phyloP scores from a whole-genome alignment of 441 rosid species.

The Adansonia gregorii region DNA sequence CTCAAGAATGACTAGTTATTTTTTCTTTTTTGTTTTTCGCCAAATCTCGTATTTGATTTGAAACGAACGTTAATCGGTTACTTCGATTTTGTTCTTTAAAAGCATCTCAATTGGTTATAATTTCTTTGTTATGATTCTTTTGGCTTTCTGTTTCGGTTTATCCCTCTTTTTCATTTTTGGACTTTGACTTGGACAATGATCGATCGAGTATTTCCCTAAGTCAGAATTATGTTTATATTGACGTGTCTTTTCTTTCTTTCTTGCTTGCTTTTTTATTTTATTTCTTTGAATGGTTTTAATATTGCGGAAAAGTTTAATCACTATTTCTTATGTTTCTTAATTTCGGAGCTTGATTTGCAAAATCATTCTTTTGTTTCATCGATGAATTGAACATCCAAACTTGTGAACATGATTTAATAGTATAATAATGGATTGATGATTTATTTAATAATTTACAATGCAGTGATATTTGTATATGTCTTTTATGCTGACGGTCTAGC shows the following conservation, averaged over 20 bases:
- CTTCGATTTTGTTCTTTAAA: not conserved
- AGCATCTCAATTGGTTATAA: not conserved
- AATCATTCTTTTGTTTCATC: not conserved
- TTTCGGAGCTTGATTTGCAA: slow-evolving; percentile 2
- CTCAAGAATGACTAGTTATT: not conserved
- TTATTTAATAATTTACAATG: slow-evolving; percentile 24
- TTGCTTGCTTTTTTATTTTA: not conserved
- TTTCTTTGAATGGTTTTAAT: not conserved
- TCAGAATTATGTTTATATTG: not conserved
- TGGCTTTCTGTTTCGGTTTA: not conserved
- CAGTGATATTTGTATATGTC: slow-evolving; percentile 32
- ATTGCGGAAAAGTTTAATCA: not conserved
- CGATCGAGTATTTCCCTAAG: not conserved
- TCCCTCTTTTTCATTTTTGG: not conserved
- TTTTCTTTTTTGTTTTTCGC: not conserved
- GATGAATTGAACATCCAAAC: not conserved
- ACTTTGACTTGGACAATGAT: not conserved
- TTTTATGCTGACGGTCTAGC: slow-evolving; percentile 32
- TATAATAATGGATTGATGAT: slow-evolving; percentile 19
- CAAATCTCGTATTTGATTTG: not conserved
- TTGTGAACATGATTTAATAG: not conserved
- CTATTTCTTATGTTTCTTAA: not conserved
- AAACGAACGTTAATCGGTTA: not conserved
- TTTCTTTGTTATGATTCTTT: not conserved
- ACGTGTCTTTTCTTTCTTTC: not conserved